phyloP scores from a whole-genome alignment of 345 rosid species.

The Hirschfeldia incana region DNA sequence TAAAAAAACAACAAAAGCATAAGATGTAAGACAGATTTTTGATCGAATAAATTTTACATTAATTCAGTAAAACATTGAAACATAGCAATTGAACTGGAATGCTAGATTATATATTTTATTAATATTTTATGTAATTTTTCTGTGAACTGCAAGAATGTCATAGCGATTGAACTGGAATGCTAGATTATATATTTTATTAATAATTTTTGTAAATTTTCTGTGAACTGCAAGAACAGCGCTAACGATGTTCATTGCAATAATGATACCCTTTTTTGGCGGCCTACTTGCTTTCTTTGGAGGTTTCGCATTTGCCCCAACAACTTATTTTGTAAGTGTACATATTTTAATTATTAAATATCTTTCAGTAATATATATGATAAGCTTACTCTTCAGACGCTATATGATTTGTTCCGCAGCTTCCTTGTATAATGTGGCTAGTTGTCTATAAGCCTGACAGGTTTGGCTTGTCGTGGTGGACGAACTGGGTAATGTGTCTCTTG shows the following conservation, averaged over 20 bases:
- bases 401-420: constrained; percentile 48
- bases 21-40: too few relatives aligned
- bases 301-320: constrained; percentile 78
- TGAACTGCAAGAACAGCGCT: constrained; percentile 40
- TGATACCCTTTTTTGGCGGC: constrained; percentile 76
- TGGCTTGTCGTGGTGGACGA: constrained; percentile 62
- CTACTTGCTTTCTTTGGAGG: constrained; percentile 84
- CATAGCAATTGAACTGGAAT: too few relatives aligned
- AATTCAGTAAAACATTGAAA: too few relatives aligned
- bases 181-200: background rate
- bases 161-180: background rate
- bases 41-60: too few relatives aligned
- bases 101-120: too few relatives aligned
- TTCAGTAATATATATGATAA: background rate
- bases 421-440: constrained; percentile 73
- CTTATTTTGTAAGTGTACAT: constrained; percentile 60
- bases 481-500: constrained; percentile 53
- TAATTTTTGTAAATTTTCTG: background rate
- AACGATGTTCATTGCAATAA: constrained; percentile 66
- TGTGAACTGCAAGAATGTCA: too few relatives aligned
- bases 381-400: background rate
- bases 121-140: too few relatives aligned
- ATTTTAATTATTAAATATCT: background rate
- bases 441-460: constrained; percentile 63
- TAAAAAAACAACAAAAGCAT: too few relatives aligned